Evolutionary conservation across 768 basidiomycete species (phyloP), one percentile per base, ranked within the genome.

Genomic region (Mycena pura): DNA sequence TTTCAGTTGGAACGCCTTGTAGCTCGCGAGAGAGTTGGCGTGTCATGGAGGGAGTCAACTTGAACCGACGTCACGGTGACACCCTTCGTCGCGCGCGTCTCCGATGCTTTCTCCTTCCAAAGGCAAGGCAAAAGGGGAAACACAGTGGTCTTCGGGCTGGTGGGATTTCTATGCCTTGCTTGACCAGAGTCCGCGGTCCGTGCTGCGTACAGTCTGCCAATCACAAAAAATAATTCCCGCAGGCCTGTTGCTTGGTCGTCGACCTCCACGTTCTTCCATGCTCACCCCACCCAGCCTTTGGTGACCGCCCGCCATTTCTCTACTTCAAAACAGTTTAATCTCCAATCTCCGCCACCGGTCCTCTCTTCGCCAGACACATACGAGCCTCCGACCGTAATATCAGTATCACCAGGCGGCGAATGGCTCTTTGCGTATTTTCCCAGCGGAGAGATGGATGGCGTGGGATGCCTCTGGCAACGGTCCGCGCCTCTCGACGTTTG

Each of bases 391-490:
- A 82, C 82, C 6, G 72, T 88, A 28, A 84, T 93, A 48, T 84
- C 85, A 7, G 80, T 86, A 19, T 82, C 86, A 6, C 80, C 88
- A 3, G 76, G 76, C 27, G 85, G 87, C 60, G 78, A 81, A 46
- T 89, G 83, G 85, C 69, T 93, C 5, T 92, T 91, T 67, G 90
- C 90, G 1, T 93, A 87, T 69, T 92, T 89, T 69, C 89, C 90
- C 11, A 79, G 86, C 38, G 71, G 74, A 1, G 85, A 65, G 44
- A 50, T 49, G 7, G 64, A 86, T 59, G 88, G 90, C 11, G 72
- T 84, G 40, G 85, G 82, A 13, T 90, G 90, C 68, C 64, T 92
- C 15, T 93, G 91, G 89, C 79, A 77, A 46, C 81, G 83, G 29
- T 86, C 81, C 3, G 57, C 76, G 11, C 85, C 86, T 61, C 73